Conservation (phyloP, 805 yeast species). For the Wickerhamiella sergipiensis region DNA sequence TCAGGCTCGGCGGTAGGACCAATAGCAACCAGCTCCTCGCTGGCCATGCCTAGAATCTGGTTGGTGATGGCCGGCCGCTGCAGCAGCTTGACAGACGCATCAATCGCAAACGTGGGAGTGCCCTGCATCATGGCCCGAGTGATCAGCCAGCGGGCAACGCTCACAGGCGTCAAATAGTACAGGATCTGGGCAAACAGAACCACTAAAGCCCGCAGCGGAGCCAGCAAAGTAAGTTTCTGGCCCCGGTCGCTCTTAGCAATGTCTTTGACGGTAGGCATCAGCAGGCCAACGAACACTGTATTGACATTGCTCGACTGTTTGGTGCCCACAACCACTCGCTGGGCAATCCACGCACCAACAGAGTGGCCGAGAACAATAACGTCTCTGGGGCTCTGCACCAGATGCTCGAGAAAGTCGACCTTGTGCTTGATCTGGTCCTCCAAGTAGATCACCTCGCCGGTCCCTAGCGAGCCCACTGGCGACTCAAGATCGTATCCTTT, state of each 20-base stretch:
- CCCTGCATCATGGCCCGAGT: background rate
- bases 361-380: constrained; percentile 53
- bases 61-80: constrained; percentile 32
- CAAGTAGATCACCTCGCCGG: constrained; percentile 25
- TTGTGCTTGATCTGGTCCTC: constrained; percentile 50
- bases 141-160: background rate
- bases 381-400: constrained; percentile 21
- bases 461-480: background rate
- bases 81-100: constrained; percentile 23
- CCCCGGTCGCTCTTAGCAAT: constrained; percentile 38
- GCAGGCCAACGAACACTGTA: constrained; percentile 39
- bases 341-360: constrained; percentile 52
- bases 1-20: constrained; percentile 26
- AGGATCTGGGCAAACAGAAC: constrained; percentile 10
- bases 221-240: constrained; percentile 19
- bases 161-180: constrained; percentile 6
- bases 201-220: constrained; percentile 5
- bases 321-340: constrained; percentile 31
- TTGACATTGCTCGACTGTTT: constrained; percentile 18
- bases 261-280: constrained; percentile 59
- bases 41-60: constrained; percentile 45
- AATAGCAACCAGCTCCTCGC: constrained; percentile 44
- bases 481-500: constrained; percentile 36
- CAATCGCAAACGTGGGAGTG: constrained; percentile 2
- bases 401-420: constrained; percentile 32